Evolutionary conservation across 2,329 filamentous ascomycete genomes (phyloP), one percentile per base, ranked within the genome.

Genomic region (Xylaria sp.): DNA sequence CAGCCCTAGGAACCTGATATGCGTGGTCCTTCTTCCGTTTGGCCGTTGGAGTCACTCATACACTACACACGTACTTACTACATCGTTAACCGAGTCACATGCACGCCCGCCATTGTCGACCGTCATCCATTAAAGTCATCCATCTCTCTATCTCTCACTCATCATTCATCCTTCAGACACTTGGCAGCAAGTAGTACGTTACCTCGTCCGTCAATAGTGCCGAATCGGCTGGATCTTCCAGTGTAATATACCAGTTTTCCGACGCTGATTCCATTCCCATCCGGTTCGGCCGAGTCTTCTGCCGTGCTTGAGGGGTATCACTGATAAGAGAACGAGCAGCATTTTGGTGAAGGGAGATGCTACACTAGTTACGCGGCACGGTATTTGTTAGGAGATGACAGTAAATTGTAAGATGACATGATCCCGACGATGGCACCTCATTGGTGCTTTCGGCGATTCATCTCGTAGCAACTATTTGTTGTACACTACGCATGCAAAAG

Each of bases 1-100:
- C 53, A 29, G 17, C 42, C 10, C 13, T 51, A 29, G 63, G 31
- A 53, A 47, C 22, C 10, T 38, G 22, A 45, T 25, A 66, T 66
- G 66, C 59, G 66, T 7, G 66, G 66, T 68, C 63, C 58, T 68
- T 68, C 58, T 38, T 63, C 38, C 42, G n/a, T 20, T 45, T 39
- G 55, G n/a, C 49, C 22, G 20, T 58, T 49, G 42, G 61, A 42
- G 22, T 45, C 50, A n/a, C n/a, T n/a, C n/a, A n/a, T n/a, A n/a
- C n/a, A n/a, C n/a, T n/a, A n/a, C n/a, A 44, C 45, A 38, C 5
- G 4, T 27, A 49, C 42, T 31, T 49, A 47, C 42, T 36, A 17
- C 44, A 10, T n/a, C 29, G 15, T 33, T n/a, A 27, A n/a, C 29
- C 15, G 22, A 58, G 25, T 63, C 63, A 58, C 63, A 62, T 56